A percentile compares a stretch with the other conserved stretches of the same genome.
Evolutionary conservation across 768 basidiomycete species (phyloP).

Genomic region (Tylopilus intermedius): DNA sequence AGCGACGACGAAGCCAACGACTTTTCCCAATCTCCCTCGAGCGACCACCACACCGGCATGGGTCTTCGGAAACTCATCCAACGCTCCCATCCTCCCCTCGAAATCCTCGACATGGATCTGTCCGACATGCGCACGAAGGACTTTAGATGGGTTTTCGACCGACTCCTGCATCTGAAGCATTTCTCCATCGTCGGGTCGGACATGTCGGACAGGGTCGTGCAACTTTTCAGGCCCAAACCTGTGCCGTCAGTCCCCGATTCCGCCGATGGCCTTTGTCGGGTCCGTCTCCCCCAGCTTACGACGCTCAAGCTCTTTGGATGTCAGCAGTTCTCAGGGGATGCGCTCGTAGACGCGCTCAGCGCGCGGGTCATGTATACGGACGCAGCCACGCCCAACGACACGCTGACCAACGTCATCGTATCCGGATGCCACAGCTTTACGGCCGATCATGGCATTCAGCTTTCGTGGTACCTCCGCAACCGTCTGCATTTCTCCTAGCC

Average conservation of each 20-base stretch:
- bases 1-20: slow-evolving; percentile 71
- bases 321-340: slow-evolving; percentile 56
- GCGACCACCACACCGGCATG: slow-evolving; percentile 77
- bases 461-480: slow-evolving; percentile 23
- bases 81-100: slow-evolving; percentile 59
- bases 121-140: slow-evolving; percentile 84
- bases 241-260: slow-evolving; percentile 5
- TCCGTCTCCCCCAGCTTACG: slow-evolving; percentile 54
- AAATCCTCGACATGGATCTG: slow-evolving; percentile 70
- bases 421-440: slow-evolving; percentile 23
- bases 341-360: slow-evolving; percentile 48
- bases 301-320: slow-evolving; percentile 56
- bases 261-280: slow-evolving; percentile 19
- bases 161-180: slow-evolving; percentile 47
- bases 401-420: slow-evolving; percentile 23
- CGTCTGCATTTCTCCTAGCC: slow-evolving; percentile 27
- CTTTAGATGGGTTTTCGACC: slow-evolving; percentile 63
- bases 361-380: slow-evolving; percentile 43
- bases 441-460: slow-evolving; percentile 16
- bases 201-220: slow-evolving; percentile 71
- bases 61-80: slow-evolving; percentile 62
- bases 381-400: slow-evolving; percentile 24
- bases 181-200: slow-evolving; percentile 78
- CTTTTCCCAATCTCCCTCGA: slow-evolving; percentile 72
- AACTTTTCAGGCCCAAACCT: slow-evolving; percentile 46